Evolutionary conservation across 306 rosid species (phyloP).

Genomic region (Comarum palustre): DNA sequence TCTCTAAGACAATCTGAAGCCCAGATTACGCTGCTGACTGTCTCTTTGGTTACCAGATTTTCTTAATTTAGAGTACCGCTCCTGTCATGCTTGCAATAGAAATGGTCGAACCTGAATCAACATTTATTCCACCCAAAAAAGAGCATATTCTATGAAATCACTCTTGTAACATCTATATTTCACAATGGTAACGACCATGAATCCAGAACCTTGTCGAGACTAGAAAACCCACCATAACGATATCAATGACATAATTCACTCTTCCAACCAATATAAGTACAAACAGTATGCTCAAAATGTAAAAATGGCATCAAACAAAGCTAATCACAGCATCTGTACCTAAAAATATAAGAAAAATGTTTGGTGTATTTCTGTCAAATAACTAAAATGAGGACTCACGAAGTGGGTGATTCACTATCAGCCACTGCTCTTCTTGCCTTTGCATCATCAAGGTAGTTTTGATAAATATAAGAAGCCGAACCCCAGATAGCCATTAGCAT

Average conservation of each 20-base stretch:
- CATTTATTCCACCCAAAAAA: background rate
- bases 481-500: slow-evolving; percentile 93
- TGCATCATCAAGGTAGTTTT: slow-evolving; percentile 71
- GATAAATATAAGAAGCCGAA: slow-evolving; percentile 65
- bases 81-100: background rate
- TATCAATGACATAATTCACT: background rate
- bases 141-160: background rate
- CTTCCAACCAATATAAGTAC: background rate
- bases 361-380: background rate
- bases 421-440: slow-evolving; percentile 36
- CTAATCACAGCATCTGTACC: background rate
- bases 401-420: slow-evolving; percentile 21
- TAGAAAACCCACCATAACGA: background rate
- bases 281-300: background rate
- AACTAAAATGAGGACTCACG: slow-evolving; percentile 24
- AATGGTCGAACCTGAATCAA: background rate
- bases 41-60: background rate
- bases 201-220: background rate
- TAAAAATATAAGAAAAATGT: background rate
- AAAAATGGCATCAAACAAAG: background rate
- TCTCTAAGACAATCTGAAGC: background rate
- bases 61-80: background rate
- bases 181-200: background rate
- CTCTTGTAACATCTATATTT: background rate
- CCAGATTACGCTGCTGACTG: background rate